Base-by-base conservation (phyloP, 805 yeast genomes). In the Komagataella pseudopastoris region DNA sequence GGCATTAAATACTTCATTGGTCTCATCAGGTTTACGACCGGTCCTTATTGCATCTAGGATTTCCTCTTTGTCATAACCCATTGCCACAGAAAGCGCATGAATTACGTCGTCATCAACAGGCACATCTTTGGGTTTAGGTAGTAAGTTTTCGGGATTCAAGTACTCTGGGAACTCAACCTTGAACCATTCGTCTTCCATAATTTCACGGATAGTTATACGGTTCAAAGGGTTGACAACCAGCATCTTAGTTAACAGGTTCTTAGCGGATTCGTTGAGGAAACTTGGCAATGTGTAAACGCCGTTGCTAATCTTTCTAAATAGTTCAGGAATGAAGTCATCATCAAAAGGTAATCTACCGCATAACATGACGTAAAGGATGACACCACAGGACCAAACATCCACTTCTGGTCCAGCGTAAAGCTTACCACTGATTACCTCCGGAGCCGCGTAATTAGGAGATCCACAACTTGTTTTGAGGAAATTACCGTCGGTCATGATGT, bases 311-410 rank as follows among this genome's bases (percentile, higher is more conserved):
- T 89, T 88, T 65, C 89, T 89, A 73, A 91, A 90, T 55, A 90
- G 72, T 1, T 93, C 95, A 6, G 98, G 98, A 51, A 90, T 91
- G 63, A 88, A 85, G 63, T 90, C 98, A 67, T 90, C 98, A 67
- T 90, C 98, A 65, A 90, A 90, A 12, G 98, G 98, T 59, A 90
- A 75, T 59, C 97, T 75, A 45, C 98, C 96, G 67, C 96, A 90
- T 50, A 91, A 74, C 97, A 90, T 90, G 51, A 90, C 98, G 59
- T 90, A 91, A 51, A 90, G 71, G 49, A 91, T 89, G 45, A 91
- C 97, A 60, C 98, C 98, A 62, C 96, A 86, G 0, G 95, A 85
- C 98, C 98, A 90, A 51, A 90, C 96, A 66, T 90, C 98, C 49
- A 91, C 97, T 67, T 91, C 97, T 2, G 98, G 97, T 7, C 98